Evolutionary conservation across 192 early-diverging fungal genomes (phyloP), one percentile per base, ranked within the genome.

Genomic region (Coemansia sp.): DNA sequence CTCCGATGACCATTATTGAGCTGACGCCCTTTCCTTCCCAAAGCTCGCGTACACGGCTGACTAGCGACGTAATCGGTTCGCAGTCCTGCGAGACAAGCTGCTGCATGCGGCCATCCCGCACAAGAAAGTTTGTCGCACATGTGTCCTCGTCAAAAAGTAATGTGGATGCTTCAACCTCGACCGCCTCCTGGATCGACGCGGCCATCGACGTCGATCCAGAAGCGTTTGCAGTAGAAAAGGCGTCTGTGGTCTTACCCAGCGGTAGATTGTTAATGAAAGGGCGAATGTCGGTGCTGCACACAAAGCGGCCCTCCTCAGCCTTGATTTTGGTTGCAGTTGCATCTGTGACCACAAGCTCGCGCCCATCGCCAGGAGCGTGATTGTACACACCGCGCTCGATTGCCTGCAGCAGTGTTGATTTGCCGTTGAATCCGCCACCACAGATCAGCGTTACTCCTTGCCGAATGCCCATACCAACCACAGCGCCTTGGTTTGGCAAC

Each of bases 1-100:
- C 84, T 3, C 84, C 84, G 20, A 84, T 70, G 8, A 86, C 84
- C 18, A 86, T 46, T 3, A 84, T 61, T 2, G 67, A 74, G 53
- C 83, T 79, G 51, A 82, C 67, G 5, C 68, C 61, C 18, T 72
- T 60, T 1, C 69, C 66, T 12, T 56, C 44, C 62, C 66, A 73
- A 23, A 84, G 73, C 63, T 76, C 70, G 48, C 70, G 69, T 4
- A 83, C 59, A 31, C 81, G 71, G 61, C 61, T 63, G 24, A 85
- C 68, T n/a, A 86, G 74, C 8, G 85, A 84, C 49, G 85, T 86
- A 28, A 86, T 84, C 0, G 85, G 85, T 50, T 86, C 85, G n/a
- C 63, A 51, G 15, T 66, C 62, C 40, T 58, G 73, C 11, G 70
- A 40, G 0, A 86, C 76, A 23, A 86, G 68, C 65, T 49, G 51